Evolutionary conservation across 257 asterid species (phyloP).

Genomic region (Buddleja alternifolia): DNA sequence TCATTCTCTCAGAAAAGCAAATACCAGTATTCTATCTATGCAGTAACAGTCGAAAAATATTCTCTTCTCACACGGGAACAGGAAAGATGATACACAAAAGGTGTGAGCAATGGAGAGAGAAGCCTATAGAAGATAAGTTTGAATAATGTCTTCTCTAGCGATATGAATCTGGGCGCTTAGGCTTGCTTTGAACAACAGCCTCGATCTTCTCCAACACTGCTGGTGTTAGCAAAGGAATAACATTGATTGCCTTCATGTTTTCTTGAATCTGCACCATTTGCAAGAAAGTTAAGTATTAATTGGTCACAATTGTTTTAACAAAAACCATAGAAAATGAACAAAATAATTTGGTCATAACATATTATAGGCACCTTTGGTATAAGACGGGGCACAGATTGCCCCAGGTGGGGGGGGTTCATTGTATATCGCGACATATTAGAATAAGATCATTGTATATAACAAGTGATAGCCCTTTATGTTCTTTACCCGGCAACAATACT

Average conservation of each 20-base stretch:
- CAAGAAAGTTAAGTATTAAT: neutral
- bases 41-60: neutral
- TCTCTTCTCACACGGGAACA: neutral
- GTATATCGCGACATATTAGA: no score
- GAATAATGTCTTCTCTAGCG: slow-evolving; percentile 49
- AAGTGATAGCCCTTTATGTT: no score
- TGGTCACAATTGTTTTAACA: neutral
- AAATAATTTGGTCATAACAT: neutral
- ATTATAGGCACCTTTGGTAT: neutral
- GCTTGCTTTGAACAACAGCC: slow-evolving; percentile 79
- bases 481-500: no score
- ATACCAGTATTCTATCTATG: neutral
- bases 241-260: slow-evolving; percentile 92
- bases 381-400: no score
- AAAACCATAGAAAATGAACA: neutral
- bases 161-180: slow-evolving; percentile 86
- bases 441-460: no score
- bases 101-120: neutral
- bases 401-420: no score
- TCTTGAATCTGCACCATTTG: slow-evolving; percentile 74
- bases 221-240: slow-evolving; percentile 83
- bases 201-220: slow-evolving; percentile 81
- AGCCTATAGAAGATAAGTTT: neutral
- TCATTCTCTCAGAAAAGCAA: neutral
- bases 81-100: neutral